Evolutionary conservation across 768 basidiomycete species (phyloP), one percentile per base, ranked within the genome.

Genomic region (Collybia sordida): DNA sequence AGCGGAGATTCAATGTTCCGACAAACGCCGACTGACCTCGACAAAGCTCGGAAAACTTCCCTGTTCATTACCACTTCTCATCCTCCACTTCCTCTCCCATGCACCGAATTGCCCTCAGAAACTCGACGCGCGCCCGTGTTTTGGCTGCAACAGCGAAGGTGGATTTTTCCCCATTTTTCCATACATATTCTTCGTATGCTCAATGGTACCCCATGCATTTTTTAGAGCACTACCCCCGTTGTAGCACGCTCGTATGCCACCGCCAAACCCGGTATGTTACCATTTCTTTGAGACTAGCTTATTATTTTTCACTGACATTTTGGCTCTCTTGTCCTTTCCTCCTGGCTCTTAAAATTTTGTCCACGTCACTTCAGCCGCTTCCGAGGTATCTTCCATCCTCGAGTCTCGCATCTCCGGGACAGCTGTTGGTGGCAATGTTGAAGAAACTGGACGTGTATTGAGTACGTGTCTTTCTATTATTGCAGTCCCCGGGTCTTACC

Each of bases 321-420:
- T 31, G 36, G 4, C 45, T 27, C 44, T 41, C 27, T 58, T 50
- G 57, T 55, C 59, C 63, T 51, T 53, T 42, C 50, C 49, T 45
- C 46, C 44, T 35, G 51, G 23, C 28, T 41, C 57, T 47, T 27
- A 55, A 54, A 2, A 53, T 57, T 58, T 49, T 52, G 68, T 60
- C 67, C 65, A 69, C 69, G 65, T 71, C 67, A 73, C 65, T 45
- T 48, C 63, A 96, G 97, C 94, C 69, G 97, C 96, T 59, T 96
- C 95, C 63, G 97, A 99, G 83, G 97, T 99, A 61, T 96, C 97
- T 39, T 94, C 94, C 63, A 98, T 99, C 77, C 86, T 99, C 67
- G 97, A 99, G 82, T 89, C 90, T 65, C 92, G 97, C 70, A 99
- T 99, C 71, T 83, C 95, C 59, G 97, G 96, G 70, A 82, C 91